Conservation (phyloP, 2,329 filamentous ascomycete species). For the Sporothrix sp. region DNA sequence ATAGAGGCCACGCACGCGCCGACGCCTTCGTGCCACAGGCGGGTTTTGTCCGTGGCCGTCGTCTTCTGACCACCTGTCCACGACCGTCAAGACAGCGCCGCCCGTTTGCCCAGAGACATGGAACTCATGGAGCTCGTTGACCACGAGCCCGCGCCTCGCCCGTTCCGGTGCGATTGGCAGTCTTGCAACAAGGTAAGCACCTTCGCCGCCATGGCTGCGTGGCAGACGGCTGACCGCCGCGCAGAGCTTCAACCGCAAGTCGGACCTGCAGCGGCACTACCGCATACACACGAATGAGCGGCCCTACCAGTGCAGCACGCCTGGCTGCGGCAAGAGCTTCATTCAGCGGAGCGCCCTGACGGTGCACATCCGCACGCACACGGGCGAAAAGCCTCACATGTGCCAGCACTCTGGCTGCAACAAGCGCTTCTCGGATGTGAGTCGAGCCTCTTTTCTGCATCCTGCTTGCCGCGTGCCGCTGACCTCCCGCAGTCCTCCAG, state of each 20-base stretch:
- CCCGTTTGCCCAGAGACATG: too few relatives aligned
- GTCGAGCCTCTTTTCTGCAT: constrained; percentile 25
- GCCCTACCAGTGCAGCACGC: constrained; percentile 51
- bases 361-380: constrained; percentile 67
- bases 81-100: too few relatives aligned
- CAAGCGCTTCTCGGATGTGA: constrained; percentile 60
- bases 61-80: not conserved
- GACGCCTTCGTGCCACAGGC: constrained; percentile 6
- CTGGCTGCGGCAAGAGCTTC: constrained; percentile 58
- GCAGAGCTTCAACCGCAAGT: constrained; percentile 64
- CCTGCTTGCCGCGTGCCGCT: not conserved
- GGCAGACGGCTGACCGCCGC: too few relatives aligned
- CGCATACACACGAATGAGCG: constrained; percentile 64
- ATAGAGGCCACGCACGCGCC: too few relatives aligned
- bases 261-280: constrained; percentile 59
- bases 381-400: constrained; percentile 67
- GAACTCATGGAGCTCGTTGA: constrained; percentile 57
- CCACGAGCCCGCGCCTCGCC: constrained; percentile 51
- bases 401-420: constrained; percentile 56
- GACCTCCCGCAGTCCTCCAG: constrained; percentile 53
- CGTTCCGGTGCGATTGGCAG: constrained; percentile 56
- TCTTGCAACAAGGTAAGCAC: constrained; percentile 48
- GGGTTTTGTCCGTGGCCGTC: constrained; percentile 7
- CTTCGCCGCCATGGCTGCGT: not conserved
- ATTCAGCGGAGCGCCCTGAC: constrained; percentile 62